Percentiles rank a stretch among this genome's conserved stretches.
Conservation (phyloP, 345 rosid genomes). For the Arabidopsis arenosa region DNA sequence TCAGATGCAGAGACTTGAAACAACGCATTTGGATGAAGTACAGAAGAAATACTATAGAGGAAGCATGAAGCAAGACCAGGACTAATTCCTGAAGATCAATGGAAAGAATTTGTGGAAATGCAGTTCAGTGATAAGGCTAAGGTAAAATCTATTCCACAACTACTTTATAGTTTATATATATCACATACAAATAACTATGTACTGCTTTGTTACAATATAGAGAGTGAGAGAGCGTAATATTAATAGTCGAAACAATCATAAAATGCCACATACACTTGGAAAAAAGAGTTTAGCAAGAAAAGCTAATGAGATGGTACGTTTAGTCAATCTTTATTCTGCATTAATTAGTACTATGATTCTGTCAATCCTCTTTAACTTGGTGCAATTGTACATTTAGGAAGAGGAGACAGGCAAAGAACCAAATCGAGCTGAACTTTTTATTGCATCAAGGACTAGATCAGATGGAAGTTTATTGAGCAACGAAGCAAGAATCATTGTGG, state of each 20-base stretch:
- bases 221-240: background rate
- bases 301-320: background rate
- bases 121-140: background rate
- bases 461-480: background rate
- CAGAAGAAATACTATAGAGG: background rate
- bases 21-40: background rate
- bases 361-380: no score
- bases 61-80: background rate
- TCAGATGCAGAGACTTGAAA: background rate
- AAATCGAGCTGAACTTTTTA: background rate
- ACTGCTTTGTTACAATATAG: background rate
- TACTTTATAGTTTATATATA: background rate
- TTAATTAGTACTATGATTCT: no score
- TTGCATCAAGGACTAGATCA: slow-evolving; percentile 1
- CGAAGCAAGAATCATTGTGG: background rate
- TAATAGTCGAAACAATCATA: background rate
- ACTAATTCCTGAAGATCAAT: slow-evolving; percentile 1
- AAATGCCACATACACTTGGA: background rate
- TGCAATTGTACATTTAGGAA: background rate
- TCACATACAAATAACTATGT: background rate
- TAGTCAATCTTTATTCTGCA: no score
- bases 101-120: background rate
- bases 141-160: background rate
- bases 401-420: background rate
- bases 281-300: background rate